Evolutionary conservation across 1,139 yeast genomes (phyloP).

Genomic region (Dujonia santamariae): DNA sequence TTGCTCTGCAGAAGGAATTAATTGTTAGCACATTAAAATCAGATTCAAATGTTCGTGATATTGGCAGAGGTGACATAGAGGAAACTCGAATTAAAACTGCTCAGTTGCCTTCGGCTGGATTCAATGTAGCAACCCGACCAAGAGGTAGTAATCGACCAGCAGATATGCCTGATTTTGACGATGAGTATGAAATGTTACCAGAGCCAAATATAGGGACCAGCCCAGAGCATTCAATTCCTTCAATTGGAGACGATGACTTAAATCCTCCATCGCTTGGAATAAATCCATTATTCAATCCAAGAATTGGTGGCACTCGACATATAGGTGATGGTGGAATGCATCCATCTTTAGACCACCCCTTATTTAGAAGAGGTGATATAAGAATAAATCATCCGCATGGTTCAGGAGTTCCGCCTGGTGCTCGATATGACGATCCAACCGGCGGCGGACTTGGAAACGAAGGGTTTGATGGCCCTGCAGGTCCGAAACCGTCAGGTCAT

Average conservation of each 20-base stretch:
- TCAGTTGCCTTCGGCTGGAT: conserved; percentile 2
- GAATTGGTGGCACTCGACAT: conserved; percentile 13
- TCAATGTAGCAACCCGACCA: neutral
- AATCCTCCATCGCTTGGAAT: conserved; percentile 42
- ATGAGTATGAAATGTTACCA: conserved; percentile 45
- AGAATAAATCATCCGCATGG: conserved; percentile 20
- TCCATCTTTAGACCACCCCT: conserved; percentile 49
- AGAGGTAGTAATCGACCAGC: conserved; percentile 13
- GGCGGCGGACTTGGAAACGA: conserved; percentile 11
- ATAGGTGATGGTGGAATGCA: conserved; percentile 50
- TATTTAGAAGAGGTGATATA: conserved; percentile 30
- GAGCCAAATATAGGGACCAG: conserved; percentile 6
- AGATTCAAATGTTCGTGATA: conserved; percentile 1
- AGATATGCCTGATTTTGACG: conserved; percentile 58
- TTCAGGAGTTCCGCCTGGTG: conserved; percentile 46
- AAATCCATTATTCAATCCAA: conserved; percentile 39
- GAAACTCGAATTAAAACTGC: conserved; percentile 2
- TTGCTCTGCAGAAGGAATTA: neutral
- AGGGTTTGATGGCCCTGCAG: conserved; percentile 5
- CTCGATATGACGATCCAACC: conserved; percentile 55
- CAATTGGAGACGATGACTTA: conserved; percentile 50
- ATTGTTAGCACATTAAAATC: conserved; percentile 2
- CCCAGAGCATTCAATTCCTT: conserved; percentile 15
- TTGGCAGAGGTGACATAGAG: neutral
- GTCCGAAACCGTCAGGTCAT: conserved; percentile 4